Percentiles rank a stretch among this genome's conserved stretches.
Evolutionary conservation across 2,329 filamentous ascomycete species (phyloP).

Genomic region (Hawksworthiomyces lignivorus): DNA sequence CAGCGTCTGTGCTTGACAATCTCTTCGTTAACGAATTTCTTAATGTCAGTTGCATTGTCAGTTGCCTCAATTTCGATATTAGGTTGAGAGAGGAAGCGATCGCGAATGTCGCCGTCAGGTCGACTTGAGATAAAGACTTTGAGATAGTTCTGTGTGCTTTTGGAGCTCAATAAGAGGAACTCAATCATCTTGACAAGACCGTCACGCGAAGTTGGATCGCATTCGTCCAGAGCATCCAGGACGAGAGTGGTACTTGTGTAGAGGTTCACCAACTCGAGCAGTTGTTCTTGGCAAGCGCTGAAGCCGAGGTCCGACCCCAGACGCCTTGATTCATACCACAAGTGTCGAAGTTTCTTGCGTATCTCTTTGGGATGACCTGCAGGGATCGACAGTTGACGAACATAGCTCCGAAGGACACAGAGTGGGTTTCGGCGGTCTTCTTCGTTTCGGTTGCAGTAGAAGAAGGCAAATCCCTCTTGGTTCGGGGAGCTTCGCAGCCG

Average conservation of each 20-base stretch:
- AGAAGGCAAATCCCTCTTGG: constrained; percentile 24
- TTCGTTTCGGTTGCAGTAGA: constrained; percentile 27
- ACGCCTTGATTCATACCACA: not conserved
- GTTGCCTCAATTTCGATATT: constrained; percentile 20
- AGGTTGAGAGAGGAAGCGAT: constrained; percentile 13
- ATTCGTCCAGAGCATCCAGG: constrained; percentile 30
- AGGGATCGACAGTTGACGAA: constrained; percentile 22
- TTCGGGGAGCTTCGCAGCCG: not conserved
- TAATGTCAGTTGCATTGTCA: constrained; percentile 23
- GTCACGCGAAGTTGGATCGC: constrained; percentile 18
- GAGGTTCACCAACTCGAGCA: constrained; percentile 19
- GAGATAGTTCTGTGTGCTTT: constrained; percentile 20
- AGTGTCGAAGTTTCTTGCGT: constrained; percentile 6
- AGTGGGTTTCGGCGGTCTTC: constrained; percentile 19
- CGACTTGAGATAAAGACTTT: constrained; percentile 28
- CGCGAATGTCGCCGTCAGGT: constrained; percentile 21
- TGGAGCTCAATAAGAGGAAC: constrained; percentile 16
- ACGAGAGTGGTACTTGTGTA: constrained; percentile 25
- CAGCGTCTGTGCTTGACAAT: constrained; percentile 16
- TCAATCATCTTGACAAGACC: constrained; percentile 21
- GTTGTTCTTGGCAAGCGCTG: constrained; percentile 10
- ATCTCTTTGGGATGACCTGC: not conserved
- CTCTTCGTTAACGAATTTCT: constrained; percentile 18
- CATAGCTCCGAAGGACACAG: constrained; percentile 23
- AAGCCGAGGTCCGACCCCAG: not conserved